These are phyloP conservation scores for Trichoderma lentiforme DNA, from an alignment of 2,329 filamentous ascomycete species.

Conservation along the genomic window DNA sequence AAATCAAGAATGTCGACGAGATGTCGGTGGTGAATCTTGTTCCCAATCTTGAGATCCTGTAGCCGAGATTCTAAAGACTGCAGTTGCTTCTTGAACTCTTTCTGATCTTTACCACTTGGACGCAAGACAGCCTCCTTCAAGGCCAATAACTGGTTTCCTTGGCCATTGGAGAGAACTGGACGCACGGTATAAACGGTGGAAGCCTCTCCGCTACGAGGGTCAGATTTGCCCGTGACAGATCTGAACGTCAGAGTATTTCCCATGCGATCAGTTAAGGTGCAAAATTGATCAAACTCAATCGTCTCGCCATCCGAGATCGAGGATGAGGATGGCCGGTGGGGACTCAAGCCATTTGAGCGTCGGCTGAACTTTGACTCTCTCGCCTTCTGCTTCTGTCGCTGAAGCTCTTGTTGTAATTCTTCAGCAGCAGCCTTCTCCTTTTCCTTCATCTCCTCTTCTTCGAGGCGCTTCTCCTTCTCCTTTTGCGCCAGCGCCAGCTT, in stretches of 20 bases:
- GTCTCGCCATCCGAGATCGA: slow-evolving; percentile 30
- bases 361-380: slow-evolving; percentile 64
- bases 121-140: slow-evolving; percentile 68
- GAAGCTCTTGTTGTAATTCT: slow-evolving; percentile 70
- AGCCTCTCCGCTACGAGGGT: slow-evolving; percentile 62
- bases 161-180: slow-evolving; percentile 56
- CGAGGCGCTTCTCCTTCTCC: slow-evolving; percentile 51
- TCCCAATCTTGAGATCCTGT: slow-evolving; percentile 69
- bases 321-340: slow-evolving; percentile 28
- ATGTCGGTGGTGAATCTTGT: slow-evolving; percentile 70
- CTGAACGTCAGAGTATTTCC: slow-evolving; percentile 66
- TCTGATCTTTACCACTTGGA: slow-evolving; percentile 53
- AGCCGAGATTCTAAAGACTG: slow-evolving; percentile 74
- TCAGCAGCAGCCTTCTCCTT: slow-evolving; percentile 68
- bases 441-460: slow-evolving; percentile 57
- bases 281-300: slow-evolving; percentile 65
- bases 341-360: slow-evolving; percentile 38
- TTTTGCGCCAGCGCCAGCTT: slow-evolving; percentile 56
- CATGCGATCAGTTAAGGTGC: slow-evolving; percentile 59
- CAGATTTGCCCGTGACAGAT: slow-evolving; percentile 65
- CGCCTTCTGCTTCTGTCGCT: slow-evolving; percentile 61
- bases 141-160: slow-evolving; percentile 61
- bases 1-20: slow-evolving; percentile 79
- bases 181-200: slow-evolving; percentile 71
- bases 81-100: slow-evolving; percentile 70